Percentiles rank a stretch among this genome's conserved stretches.
These are phyloP conservation scores for Aphanoascus verrucosus DNA, from an alignment of 2,329 filamentous ascomycete species.

Conservation along the genomic window DNA sequence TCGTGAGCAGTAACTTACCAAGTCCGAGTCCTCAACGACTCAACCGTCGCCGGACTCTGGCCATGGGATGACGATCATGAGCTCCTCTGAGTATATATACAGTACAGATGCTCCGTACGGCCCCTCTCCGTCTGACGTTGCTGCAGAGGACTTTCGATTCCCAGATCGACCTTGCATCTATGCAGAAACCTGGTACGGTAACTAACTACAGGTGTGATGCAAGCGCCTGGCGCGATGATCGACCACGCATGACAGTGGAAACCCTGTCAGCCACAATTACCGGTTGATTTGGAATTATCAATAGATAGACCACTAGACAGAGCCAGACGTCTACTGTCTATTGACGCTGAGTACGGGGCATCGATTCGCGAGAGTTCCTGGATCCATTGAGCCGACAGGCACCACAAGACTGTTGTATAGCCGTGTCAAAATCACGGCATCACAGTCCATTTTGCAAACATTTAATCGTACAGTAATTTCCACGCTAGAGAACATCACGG, in stretches of 20 bases:
- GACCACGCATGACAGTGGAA: constrained; percentile 3
- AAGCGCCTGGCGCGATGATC: constrained; percentile 8
- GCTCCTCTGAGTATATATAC: neutral
- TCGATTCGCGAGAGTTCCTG: too few relatives aligned
- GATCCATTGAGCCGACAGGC: too few relatives aligned
- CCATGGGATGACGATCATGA: neutral
- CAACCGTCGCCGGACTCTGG: neutral
- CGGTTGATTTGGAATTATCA: constrained; percentile 5
- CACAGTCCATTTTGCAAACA: too few relatives aligned
- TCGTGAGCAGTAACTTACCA: too few relatives aligned
- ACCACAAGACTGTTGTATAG: too few relatives aligned
- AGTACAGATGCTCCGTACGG: neutral
- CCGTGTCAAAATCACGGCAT: too few relatives aligned
- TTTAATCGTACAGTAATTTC: too few relatives aligned
- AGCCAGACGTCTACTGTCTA: neutral
- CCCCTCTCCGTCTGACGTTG: neutral
- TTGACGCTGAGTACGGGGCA: neutral
- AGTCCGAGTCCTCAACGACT: too few relatives aligned
- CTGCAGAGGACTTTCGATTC: neutral
- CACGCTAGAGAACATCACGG: too few relatives aligned
- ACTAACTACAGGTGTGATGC: too few relatives aligned
- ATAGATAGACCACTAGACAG: neutral
- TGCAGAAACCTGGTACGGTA: constrained; percentile 8
- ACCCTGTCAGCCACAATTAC: neutral
- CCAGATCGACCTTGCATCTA: constrained; percentile 5